Conservation (phyloP, 352 stramenopile species). For the Aphanomyces invadans region DNA sequence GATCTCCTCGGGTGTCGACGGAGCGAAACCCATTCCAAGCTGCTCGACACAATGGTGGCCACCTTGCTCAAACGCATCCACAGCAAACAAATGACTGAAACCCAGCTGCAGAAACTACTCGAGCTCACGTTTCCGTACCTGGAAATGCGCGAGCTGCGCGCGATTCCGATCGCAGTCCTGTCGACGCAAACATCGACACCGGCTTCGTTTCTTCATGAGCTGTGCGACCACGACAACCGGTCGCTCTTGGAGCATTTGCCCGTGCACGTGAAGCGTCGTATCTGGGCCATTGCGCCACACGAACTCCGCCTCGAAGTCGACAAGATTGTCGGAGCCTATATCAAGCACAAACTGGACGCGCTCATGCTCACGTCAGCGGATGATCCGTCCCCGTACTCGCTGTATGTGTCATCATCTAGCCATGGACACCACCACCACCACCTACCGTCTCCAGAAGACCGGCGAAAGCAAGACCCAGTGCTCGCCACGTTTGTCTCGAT, state of each 20-base stretch:
- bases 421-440: neutral
- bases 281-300: constrained; percentile 21
- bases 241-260: constrained; percentile 68
- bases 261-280: constrained; percentile 44
- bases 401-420: neutral
- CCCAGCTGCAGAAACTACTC: constrained; percentile 57
- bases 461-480: constrained; percentile 54
- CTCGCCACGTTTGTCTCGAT: constrained; percentile 64
- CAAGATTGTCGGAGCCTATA: constrained; percentile 11
- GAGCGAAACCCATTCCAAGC: constrained; percentile 30
- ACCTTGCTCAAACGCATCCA: constrained; percentile 64
- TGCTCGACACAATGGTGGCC: constrained; percentile 63
- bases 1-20: constrained; percentile 61
- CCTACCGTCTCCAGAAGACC: constrained; percentile 41
- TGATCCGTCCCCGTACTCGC: neutral
- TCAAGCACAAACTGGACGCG: constrained; percentile 15
- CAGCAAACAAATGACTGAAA: constrained; percentile 57
- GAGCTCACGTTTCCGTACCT: constrained; percentile 83
- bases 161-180: constrained; percentile 77
- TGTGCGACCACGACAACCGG: constrained; percentile 79
- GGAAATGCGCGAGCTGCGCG: constrained; percentile 77
- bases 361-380: neutral
- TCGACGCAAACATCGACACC: constrained; percentile 72
- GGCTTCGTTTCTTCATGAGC: constrained; percentile 59
- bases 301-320: constrained; percentile 23